Percentiles rank a stretch among this genome's conserved stretches.
Evolutionary conservation across 179 eudicot genomes (phyloP).

Genomic region (Silene vulgaris): DNA sequence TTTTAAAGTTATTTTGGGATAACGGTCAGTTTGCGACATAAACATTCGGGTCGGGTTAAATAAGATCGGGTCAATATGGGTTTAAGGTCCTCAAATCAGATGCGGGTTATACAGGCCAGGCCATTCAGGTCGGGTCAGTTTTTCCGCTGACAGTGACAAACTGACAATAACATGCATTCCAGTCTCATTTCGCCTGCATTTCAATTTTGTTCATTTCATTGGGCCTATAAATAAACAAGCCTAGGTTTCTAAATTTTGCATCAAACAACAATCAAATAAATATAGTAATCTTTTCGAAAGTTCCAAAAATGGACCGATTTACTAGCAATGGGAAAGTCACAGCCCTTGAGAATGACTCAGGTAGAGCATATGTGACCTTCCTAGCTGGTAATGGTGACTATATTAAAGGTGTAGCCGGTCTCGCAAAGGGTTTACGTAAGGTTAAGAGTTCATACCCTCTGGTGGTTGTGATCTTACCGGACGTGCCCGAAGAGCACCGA

Average conservation of each 20-base stretch:
- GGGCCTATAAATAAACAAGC: neutral
- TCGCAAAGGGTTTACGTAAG: conserved; percentile 7
- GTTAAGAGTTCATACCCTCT: conserved; percentile 13
- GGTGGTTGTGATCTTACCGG: conserved; percentile 10
- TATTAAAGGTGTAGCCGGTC: conserved; percentile 5
- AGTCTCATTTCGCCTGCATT: neutral
- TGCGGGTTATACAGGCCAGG: too few species aligned
- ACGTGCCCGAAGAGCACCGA: conserved; percentile 30
- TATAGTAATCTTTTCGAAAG: neutral
- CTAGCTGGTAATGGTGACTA: conserved; percentile 11
- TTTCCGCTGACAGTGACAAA: too few species aligned
- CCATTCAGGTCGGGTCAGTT: too few species aligned
- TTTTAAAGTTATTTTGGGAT: too few species aligned
- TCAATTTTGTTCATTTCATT: neutral
- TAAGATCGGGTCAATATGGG: too few species aligned
- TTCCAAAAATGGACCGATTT: neutral
- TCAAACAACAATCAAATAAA: neutral
- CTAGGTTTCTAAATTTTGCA: neutral
- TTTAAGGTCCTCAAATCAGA: too few species aligned
- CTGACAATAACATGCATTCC: too few species aligned
- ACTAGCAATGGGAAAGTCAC: neutral
- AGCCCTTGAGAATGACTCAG: neutral
- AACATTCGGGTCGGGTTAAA: too few species aligned
- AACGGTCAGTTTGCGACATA: too few species aligned
- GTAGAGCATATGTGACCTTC: conserved; percentile 8